Evolutionary conservation across 495 filamentous ascomycete species (phyloP).

Genomic region (Penicillium tannophilum): DNA sequence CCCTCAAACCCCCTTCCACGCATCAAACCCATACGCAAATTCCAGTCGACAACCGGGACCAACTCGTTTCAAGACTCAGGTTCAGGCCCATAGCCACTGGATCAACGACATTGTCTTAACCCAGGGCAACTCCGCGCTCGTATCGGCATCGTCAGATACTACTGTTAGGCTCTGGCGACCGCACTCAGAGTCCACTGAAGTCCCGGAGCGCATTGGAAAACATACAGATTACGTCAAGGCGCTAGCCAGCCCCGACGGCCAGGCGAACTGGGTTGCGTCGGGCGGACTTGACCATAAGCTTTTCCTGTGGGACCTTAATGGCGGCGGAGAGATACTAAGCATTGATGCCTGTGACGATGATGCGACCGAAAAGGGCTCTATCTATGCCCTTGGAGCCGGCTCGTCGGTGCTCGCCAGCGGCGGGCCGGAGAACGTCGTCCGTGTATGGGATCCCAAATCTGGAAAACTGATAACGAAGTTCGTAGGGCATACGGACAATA

Average conservation of each 20-base stretch:
- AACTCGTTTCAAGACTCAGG: slow-evolving; percentile 81
- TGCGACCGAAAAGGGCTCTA: slow-evolving; percentile 84
- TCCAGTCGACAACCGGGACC: slow-evolving; percentile 29
- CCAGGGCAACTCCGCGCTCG: slow-evolving; percentile 77
- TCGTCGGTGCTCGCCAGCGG: slow-evolving; percentile 83
- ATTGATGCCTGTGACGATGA: slow-evolving; percentile 83
- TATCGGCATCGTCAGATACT: slow-evolving; percentile 94
- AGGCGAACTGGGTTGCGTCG: slow-evolving; percentile 90
- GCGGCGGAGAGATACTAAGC: slow-evolving; percentile 78
- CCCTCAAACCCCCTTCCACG: slow-evolving; percentile 36
- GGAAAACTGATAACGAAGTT: slow-evolving; percentile 94
- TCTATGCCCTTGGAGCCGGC: slow-evolving; percentile 83
- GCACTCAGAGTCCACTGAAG: slow-evolving; percentile 63
- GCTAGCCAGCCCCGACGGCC: slow-evolving; percentile 71
- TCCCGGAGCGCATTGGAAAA: slow-evolving; percentile 82
- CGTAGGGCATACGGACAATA: slow-evolving; percentile 95
- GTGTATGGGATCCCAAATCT: slow-evolving; percentile 88
- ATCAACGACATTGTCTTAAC: slow-evolving; percentile 94
- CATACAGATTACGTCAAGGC: slow-evolving; percentile 97
- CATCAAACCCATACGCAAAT: slow-evolving; percentile 36
- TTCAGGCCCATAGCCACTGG: slow-evolving; percentile 99
- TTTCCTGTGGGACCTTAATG: slow-evolving; percentile 88
- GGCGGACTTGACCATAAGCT: slow-evolving; percentile 93
- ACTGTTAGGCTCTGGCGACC: slow-evolving; percentile 95
- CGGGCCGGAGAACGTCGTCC: slow-evolving; percentile 89